Evolutionary conservation across 202 grass and related monocot genomes (phyloP).

Genomic region (Zizania palustris): DNA sequence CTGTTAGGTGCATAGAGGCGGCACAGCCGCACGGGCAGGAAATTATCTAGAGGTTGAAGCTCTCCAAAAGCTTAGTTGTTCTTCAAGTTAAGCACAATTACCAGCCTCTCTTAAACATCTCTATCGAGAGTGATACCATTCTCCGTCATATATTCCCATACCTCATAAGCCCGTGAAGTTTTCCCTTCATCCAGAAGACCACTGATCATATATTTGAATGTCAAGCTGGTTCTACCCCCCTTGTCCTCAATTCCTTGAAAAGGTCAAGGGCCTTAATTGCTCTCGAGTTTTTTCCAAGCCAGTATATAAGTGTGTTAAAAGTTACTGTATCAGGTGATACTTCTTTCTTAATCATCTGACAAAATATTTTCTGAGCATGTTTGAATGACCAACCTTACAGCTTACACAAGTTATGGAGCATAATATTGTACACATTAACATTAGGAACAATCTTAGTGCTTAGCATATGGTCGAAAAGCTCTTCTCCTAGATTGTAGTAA

Average conservation of each 20-base stretch:
- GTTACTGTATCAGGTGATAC: too few species aligned
- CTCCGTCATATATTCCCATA: slow-evolving; percentile 99
- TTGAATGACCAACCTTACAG: too few species aligned
- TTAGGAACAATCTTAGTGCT: too few species aligned
- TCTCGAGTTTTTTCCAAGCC: too few species aligned
- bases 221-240: slow-evolving; percentile 67
- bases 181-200: slow-evolving; percentile 77
- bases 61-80: slow-evolving; percentile 40
- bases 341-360: too few species aligned
- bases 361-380: too few species aligned
- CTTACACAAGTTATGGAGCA: too few species aligned
- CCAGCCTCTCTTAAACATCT: slow-evolving; percentile 75
- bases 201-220: slow-evolving; percentile 74
- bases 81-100: slow-evolving; percentile 68
- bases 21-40: slow-evolving; percentile 3
- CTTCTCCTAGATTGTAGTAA: too few species aligned
- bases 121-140: slow-evolving; percentile 75
- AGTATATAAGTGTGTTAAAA: too few species aligned
- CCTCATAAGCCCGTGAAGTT: slow-evolving; percentile 59
- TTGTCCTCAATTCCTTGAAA: slow-evolving; percentile 72
- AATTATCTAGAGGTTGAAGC: slow-evolving; percentile 20
- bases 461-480: too few species aligned
- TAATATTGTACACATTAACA: too few species aligned
- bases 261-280: slow-evolving; percentile 67
- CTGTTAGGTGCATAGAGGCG: not conserved